Conservation (phyloP, 2,329 filamentous ascomycete genomes). For the Fusarium sp. region DNA sequence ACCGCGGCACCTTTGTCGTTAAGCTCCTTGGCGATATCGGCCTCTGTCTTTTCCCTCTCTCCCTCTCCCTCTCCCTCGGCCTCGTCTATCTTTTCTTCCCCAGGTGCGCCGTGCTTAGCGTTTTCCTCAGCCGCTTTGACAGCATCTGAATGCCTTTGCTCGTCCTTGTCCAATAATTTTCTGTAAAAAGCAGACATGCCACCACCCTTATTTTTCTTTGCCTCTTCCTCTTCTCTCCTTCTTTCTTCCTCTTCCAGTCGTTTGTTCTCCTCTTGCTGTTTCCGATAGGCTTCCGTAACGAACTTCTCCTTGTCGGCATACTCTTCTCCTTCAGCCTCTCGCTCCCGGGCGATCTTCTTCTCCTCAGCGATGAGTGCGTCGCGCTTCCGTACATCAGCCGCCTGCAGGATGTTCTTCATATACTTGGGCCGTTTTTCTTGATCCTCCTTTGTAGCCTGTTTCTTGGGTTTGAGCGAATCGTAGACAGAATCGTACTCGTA, state of each 20-base stretch:
- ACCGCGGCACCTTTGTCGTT: conserved; percentile 71
- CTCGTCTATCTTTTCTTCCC: conserved; percentile 51
- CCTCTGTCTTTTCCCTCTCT: conserved; percentile 67
- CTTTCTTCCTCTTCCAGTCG: conserved; percentile 78
- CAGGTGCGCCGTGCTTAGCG: conserved; percentile 53
- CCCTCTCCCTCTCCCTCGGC: conserved; percentile 67
- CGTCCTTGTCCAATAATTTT: conserved; percentile 76
- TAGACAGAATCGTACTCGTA: conserved; percentile 90
- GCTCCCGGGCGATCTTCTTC: conserved; percentile 80
- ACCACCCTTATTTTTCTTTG: conserved; percentile 69
- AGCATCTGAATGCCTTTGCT: conserved; percentile 75
- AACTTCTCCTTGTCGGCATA: conserved; percentile 88
- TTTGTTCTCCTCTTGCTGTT: conserved; percentile 80
- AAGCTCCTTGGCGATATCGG: conserved; percentile 74
- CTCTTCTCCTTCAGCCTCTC: conserved; percentile 83
- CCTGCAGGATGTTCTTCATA: conserved; percentile 78
- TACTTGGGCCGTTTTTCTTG: conserved; percentile 78
- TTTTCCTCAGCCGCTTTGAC: conserved; percentile 73
- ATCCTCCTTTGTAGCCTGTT: conserved; percentile 64
- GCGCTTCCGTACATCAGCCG: conserved; percentile 80
- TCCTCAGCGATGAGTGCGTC: conserved; percentile 83
- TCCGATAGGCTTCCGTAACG: conserved; percentile 84
- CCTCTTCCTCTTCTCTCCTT: conserved; percentile 71
- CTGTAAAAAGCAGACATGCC: conserved; percentile 85
- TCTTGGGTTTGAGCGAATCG: conserved; percentile 77